Conservation (phyloP, 2,329 filamentous ascomycete genomes). For the Paecilomyces formosus region DNA sequence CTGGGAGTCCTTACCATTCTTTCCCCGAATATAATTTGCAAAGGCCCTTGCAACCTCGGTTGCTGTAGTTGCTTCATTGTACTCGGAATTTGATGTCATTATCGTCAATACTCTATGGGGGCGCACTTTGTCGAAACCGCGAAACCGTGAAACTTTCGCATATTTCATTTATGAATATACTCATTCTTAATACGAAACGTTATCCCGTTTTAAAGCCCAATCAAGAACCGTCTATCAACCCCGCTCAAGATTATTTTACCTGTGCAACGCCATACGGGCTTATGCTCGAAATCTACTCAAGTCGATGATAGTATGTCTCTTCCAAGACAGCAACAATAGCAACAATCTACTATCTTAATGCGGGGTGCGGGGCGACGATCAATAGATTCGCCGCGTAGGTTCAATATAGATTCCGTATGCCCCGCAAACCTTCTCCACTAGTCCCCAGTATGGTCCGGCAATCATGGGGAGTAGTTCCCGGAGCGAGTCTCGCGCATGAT, state of each 20-base stretch:
- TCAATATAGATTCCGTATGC: neutral
- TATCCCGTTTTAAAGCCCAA: neutral
- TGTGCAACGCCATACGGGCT: neutral
- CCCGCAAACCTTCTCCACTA: neutral
- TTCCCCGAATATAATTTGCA: constrained; percentile 11
- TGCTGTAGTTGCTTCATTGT: constrained; percentile 25
- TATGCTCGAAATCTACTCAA: neutral
- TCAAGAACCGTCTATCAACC: neutral
- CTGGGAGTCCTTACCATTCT: constrained; percentile 6
- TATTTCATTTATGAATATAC: neutral
- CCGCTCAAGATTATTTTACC: neutral
- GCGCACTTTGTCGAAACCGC: too few species aligned
- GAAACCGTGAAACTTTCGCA: too few species aligned
- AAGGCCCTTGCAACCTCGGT: constrained; percentile 25
- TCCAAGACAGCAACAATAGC: neutral
- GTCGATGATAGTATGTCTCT: neutral
- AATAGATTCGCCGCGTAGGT: neutral
- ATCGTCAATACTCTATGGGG: neutral
- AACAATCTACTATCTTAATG: neutral
- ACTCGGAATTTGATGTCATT: constrained; percentile 30
- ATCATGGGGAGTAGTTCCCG: neutral
- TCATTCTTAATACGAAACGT: neutral
- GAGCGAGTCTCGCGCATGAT: neutral
- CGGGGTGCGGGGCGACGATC: neutral
- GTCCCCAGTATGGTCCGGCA: neutral